Conservation (phyloP, 805 yeast genomes). For the Myxozyma mucilagina region DNA sequence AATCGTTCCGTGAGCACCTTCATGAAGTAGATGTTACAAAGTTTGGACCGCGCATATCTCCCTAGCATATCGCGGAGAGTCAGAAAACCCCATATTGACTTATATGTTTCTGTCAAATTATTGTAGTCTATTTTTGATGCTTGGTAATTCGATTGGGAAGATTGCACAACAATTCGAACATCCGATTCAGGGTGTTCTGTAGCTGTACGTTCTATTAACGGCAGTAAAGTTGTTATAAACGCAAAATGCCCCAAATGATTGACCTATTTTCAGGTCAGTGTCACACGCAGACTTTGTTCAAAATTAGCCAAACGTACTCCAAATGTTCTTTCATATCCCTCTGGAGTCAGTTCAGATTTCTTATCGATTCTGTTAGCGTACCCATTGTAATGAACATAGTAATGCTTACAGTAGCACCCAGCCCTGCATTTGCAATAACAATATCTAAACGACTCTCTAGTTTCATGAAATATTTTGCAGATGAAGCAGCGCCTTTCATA, state of each 20-base stretch:
- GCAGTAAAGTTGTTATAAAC: constrained; percentile 26
- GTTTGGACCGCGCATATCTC: constrained; percentile 29
- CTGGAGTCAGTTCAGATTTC: constrained; percentile 22
- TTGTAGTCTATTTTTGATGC: constrained; percentile 18
- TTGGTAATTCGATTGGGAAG: constrained; percentile 10
- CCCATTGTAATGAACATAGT: background rate
- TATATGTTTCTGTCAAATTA: constrained; percentile 6
- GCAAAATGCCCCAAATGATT: constrained; percentile 32
- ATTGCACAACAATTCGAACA: constrained; percentile 24
- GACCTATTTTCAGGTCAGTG: background rate
- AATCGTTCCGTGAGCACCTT: constrained; percentile 14
- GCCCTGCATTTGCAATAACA: constrained; percentile 74
- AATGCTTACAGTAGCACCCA: constrained; percentile 23
- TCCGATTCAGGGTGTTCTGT: constrained; percentile 9
- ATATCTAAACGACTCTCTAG: constrained; percentile 55
- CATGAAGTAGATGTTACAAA: constrained; percentile 24
- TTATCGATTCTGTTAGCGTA: background rate
- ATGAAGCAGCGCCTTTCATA: constrained; percentile 18
- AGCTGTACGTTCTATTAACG: constrained; percentile 22
- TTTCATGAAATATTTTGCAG: constrained; percentile 42
- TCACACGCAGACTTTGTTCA: background rate
- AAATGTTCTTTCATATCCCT: constrained; percentile 28
- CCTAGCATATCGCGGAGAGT: constrained; percentile 13
- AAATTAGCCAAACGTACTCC: constrained; percentile 9
- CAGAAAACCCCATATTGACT: background rate